These are phyloP conservation scores for Oryza glaberrima DNA, from an alignment of 176 grass and related monocot species.

Conservation along the genomic window DNA sequence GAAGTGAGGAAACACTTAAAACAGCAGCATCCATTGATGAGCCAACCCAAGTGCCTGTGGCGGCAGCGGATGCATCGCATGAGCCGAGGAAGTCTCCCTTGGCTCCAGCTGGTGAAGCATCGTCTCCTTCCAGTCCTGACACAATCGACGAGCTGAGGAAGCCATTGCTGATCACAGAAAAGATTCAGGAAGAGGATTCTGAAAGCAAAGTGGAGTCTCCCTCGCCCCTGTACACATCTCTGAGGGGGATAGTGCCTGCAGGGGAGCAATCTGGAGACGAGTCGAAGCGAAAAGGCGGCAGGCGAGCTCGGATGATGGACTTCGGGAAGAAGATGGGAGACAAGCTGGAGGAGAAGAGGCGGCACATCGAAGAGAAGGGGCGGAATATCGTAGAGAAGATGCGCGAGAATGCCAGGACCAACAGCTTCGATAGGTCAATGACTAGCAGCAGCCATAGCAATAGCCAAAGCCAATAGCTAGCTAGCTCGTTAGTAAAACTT, in stretches of 20 bases:
- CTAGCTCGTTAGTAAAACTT: not conserved
- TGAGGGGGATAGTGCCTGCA: conserved; percentile 31
- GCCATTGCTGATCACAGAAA: conserved; percentile 47
- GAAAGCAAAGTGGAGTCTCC: conserved; percentile 45
- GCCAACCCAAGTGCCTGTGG: conserved; percentile 25
- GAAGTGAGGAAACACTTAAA: conserved; percentile 51
- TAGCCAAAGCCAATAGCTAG: conserved; percentile 5
- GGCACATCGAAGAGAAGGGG: conserved; percentile 80
- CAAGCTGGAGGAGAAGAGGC: conserved; percentile 92
- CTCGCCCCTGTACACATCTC: conserved; percentile 40
- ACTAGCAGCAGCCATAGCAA: conserved; percentile 8
- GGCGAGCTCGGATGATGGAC: conserved; percentile 80
- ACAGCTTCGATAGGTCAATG: conserved; percentile 46
- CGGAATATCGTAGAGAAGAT: conserved; percentile 88
- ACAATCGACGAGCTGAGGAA: conserved; percentile 40
- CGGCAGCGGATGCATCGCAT: conserved; percentile 32
- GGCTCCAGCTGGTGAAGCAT: not conserved
- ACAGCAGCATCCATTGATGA: conserved; percentile 42
- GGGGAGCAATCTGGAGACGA: conserved; percentile 65
- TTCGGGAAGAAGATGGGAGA: conserved; percentile 82
- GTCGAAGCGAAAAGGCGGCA: conserved; percentile 48
- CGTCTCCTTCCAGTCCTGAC: not conserved
- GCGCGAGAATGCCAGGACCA: conserved; percentile 73
- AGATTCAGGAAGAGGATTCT: conserved; percentile 31
- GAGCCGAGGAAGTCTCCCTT: conserved; percentile 4